Evolutionary conservation across 1,284 basidiomycete species (phyloP).

Genomic region (Schizopora paradoxa): DNA sequence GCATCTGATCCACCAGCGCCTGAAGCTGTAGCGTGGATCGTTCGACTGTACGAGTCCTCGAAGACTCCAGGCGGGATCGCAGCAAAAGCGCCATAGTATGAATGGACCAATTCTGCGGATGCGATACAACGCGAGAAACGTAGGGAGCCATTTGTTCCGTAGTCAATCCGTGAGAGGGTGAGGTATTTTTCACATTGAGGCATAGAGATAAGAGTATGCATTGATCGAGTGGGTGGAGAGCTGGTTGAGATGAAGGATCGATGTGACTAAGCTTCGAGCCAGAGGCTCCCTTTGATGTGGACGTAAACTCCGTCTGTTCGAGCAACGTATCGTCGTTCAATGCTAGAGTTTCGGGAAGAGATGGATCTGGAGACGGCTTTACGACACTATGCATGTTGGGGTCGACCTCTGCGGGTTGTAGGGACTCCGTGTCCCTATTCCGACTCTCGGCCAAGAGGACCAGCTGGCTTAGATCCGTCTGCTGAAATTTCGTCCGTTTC

Average conservation of each 20-base stretch:
- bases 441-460: constrained; percentile 90
- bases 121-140: constrained; percentile 77
- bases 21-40: constrained; percentile 86
- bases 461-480: constrained; percentile 81
- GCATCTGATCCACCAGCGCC: constrained; percentile 93
- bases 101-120: constrained; percentile 89
- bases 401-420: constrained; percentile 14
- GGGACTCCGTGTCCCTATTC: constrained; percentile 29
- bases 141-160: constrained; percentile 88
- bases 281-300: constrained; percentile 43
- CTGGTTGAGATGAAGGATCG: constrained; percentile 79
- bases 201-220: constrained; percentile 85
- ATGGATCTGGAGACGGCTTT: background rate
- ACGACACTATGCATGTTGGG: too few species aligned
- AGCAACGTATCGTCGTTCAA: constrained; percentile 97
- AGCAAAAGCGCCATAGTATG: constrained; percentile 93
- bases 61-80: constrained; percentile 82
- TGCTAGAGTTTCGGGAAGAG: constrained; percentile 71
- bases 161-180: constrained; percentile 83
- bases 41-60: constrained; percentile 86
- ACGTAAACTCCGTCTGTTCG: constrained; percentile 90
- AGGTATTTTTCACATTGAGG: constrained; percentile 84
- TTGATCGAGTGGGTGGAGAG: constrained; percentile 88
- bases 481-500: constrained; percentile 93
- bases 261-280: constrained; percentile 53